Percentiles rank a stretch among this genome's conserved stretches.
Evolutionary conservation across 192 early-diverging fungal species (phyloP).

Genomic region (Backusella luteola): DNA sequence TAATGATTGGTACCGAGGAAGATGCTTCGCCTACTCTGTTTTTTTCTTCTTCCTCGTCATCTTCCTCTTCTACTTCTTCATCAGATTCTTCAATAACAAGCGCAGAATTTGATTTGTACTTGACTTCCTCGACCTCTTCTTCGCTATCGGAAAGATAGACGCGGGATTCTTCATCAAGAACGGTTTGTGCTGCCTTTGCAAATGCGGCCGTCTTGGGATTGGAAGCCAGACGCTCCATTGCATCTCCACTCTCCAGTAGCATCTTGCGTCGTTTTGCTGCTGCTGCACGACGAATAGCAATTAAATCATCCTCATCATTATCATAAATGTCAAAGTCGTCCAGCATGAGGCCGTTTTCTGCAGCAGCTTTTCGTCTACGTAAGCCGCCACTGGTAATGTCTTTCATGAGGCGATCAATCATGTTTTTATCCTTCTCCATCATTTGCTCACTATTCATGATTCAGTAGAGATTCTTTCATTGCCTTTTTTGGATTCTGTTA

Average conservation of each 20-base stretch:
- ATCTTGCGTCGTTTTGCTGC: slow-evolving; percentile 26
- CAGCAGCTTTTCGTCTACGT: slow-evolving; percentile 21
- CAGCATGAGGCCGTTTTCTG: slow-evolving; percentile 22
- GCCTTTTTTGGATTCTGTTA: neutral
- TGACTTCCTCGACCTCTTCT: slow-evolving; percentile 18
- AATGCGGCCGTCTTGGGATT: slow-evolving; percentile 39
- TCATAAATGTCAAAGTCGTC: slow-evolving; percentile 36
- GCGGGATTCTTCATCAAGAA: slow-evolving; percentile 18
- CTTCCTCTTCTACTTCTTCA: slow-evolving; percentile 17
- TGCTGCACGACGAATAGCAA: slow-evolving; percentile 27
- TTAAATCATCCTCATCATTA: slow-evolving; percentile 32
- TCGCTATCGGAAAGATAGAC: slow-evolving; percentile 34
- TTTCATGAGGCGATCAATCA: slow-evolving; percentile 31
- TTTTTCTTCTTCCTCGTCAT: slow-evolving; percentile 1
- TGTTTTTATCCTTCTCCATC: slow-evolving; percentile 32
- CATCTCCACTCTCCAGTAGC: slow-evolving; percentile 20
- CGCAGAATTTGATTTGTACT: neutral
- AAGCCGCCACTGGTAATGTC: slow-evolving; percentile 36
- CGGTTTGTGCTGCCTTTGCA: slow-evolving; percentile 35
- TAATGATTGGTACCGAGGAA: neutral
- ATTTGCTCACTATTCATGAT: slow-evolving; percentile 24
- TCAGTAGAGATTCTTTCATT: neutral
- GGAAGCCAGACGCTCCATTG: slow-evolving; percentile 17
- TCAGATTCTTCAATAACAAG: neutral
- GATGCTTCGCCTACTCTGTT: neutral